Evolutionary conservation across 768 basidiomycete species (phyloP), one percentile per base, ranked within the genome.

Genomic region (Brasilioporus rufonigricans): DNA sequence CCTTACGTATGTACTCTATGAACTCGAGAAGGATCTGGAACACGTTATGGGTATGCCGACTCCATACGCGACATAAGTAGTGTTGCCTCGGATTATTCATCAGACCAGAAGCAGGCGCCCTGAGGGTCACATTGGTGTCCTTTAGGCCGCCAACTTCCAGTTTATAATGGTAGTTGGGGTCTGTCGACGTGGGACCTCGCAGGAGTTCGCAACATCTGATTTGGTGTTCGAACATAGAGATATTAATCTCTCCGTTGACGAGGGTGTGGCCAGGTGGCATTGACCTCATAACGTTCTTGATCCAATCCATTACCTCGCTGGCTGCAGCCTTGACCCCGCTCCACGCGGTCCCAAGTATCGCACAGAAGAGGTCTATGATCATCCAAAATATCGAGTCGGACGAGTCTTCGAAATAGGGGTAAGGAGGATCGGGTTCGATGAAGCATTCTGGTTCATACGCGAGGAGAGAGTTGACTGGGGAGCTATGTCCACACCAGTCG

Each of bases 51-150:
- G 64, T 44, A 19, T 48, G 41, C 49, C 46, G 57, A 31, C 56
- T 49, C 66, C 66, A 68, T 3, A 47, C 35, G n/a, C 65, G 61
- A 27, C 66, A 68, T 10, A 67, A 23, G 44, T 57, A 61, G 44
- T 61, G 63, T 10, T 58, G 47, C 14, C 11, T 54, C 33, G 63
- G 51, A 11, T 40, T 11, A 4, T 26, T 9, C 46, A 24, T 1
- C 45, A 65, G 35, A 31, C 39, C 8, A 1, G 48, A 7, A 0
- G 19, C 12, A 2, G 6, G 55, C 31, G 56, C 61, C n/a, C 19
- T 13, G 6, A 61, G 24, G 32, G 39, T 50, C 29, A 68, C 32
- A 9, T 13, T 45, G 1, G 52, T 62, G 18, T 48, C 26, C 13
- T 8, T 36, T 23, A 67, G 24, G 2, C 62, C 62, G 0, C 61